These are phyloP conservation scores for Achaetomium macrosporum DNA, from an alignment of 2,329 filamentous ascomycete genomes.

Conservation along the genomic window DNA sequence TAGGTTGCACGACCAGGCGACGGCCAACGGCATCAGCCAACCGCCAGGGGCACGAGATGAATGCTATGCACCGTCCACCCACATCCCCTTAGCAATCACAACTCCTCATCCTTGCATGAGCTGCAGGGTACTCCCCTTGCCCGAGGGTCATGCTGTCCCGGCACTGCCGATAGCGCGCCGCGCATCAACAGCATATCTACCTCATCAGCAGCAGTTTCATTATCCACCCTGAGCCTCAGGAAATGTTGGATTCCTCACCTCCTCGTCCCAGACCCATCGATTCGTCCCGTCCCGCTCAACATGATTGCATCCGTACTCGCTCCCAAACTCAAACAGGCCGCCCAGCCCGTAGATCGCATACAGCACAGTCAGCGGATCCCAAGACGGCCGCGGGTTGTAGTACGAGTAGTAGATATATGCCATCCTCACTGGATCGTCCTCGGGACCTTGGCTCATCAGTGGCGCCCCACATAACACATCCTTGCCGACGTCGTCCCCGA, in stretches of 20 bases:
- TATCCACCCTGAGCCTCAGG: conserved; percentile 31
- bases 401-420: conserved; percentile 39
- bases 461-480: conserved; percentile 35
- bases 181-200: conserved; percentile 29
- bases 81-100: too few relatives aligned
- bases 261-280: conserved; percentile 36
- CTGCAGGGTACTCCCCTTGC: too few relatives aligned
- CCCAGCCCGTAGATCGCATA: conserved; percentile 36
- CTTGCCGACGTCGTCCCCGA: conserved; percentile 40
- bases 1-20: too few relatives aligned
- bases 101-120: too few relatives aligned
- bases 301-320: conserved; percentile 36
- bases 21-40: too few relatives aligned
- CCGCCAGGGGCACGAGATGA: too few relatives aligned
- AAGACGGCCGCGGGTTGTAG: conserved; percentile 30
- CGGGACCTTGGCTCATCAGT: conserved; percentile 30
- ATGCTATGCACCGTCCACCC: too few relatives aligned
- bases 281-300: conserved; percentile 38
- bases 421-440: conserved; percentile 31
- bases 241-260: conserved; percentile 36
- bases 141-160: too few relatives aligned
- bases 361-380: conserved; percentile 39
- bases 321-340: conserved; percentile 33
- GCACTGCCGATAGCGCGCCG: conserved; percentile 19
- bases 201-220: conserved; percentile 27